Base-by-base conservation (phyloP, 2,329 filamentous ascomycete genomes). In the Chrysoporthe cubensis region DNA sequence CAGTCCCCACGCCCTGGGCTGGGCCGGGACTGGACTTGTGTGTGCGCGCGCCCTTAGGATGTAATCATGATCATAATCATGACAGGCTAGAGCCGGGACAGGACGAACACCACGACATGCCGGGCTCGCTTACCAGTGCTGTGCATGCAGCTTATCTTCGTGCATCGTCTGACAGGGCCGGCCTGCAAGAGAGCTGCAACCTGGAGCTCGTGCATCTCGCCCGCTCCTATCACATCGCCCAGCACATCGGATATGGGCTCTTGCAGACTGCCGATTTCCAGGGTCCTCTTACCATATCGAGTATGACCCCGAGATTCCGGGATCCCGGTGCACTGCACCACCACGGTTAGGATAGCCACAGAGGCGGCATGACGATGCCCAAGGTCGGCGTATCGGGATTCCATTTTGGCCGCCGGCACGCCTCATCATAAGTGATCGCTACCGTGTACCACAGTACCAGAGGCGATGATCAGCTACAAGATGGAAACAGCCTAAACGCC, bases 311-410 rank as follows among this genome's bases (percentile, higher is more conserved):
- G 52, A 64, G 50, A 3, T 46, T 32, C 62, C 40, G 62, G 50
- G 4, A 26, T 44, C 8, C 40, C 42, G 50, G 34, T 62, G 60
- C 32, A 21, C 14, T 48, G 8, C 26, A 61, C 59, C 4, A 34
- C 59, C 43, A 46, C 21, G 32, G 9, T 42, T 13, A 61, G 59
- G n/a, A 16, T 18, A 48, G n/a, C 21, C 16, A 37, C 14, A 34
- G 9, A 40, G 54, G 34, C 54, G 40, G 54, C 54, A 40, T 57
- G 34, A 40, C 18, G 32, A 40, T 57, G 16, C 26, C 13, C 21
- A 54, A 40, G 52, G 32, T 64, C 62, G 62, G 62, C n/a, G 52
- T 21, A 42, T 64, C 62, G 62, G 60, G 16, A n/a, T 52, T 64
- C 37, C 43, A 40, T n/a, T n/a, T 26, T 62, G n/a, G 16, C 54